A percentile compares a stretch with the other conserved stretches of the same genome.
phyloP scores from a whole-genome alignment of 2,329 filamentous ascomycete genomes.

The Fonsecaea erecta region DNA sequence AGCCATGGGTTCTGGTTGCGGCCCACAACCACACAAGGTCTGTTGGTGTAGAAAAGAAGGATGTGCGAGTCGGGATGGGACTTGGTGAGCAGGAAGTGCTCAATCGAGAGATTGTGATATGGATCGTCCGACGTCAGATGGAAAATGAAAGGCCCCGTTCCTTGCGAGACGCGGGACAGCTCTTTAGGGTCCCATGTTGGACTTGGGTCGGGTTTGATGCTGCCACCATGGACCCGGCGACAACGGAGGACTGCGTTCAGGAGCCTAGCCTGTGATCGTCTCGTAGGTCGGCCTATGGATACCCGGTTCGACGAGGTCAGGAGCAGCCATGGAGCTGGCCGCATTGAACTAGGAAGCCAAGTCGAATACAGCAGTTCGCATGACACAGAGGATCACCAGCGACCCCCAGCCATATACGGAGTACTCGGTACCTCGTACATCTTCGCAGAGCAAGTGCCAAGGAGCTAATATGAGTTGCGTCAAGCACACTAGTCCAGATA shows the following conservation, averaged over 20 bases:
- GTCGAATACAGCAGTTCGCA: neutral
- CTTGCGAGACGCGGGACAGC: slow-evolving; percentile 24
- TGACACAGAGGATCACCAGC: neutral
- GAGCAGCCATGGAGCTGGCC: slow-evolving; percentile 21
- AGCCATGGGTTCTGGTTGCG: slow-evolving; percentile 98
- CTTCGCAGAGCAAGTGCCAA: too few relatives aligned
- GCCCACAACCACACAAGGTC: slow-evolving; percentile 85
- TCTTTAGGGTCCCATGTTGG: slow-evolving; percentile 27
- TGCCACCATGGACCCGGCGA: neutral
- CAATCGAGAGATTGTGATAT: slow-evolving; percentile 89
- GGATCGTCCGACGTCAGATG: slow-evolving; percentile 72
- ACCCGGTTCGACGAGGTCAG: slow-evolving; percentile 14
- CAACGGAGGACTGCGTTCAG: neutral
- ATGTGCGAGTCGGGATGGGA: slow-evolving; percentile 73
- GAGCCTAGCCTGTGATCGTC: neutral
- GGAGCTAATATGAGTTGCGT: too few relatives aligned
- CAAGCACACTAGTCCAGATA: too few relatives aligned
- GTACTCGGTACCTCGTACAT: too few relatives aligned
- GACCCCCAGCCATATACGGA: neutral
- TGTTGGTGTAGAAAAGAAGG: slow-evolving; percentile 86
- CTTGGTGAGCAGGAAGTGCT: slow-evolving; percentile 83
- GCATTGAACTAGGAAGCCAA: slow-evolving; percentile 23
- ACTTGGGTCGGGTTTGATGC: neutral
- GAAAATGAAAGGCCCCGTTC: slow-evolving; percentile 65
- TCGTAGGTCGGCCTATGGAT: neutral